phyloP scores from a whole-genome alignment of 345 rosid species.

The Sisymbrium altissimum region DNA sequence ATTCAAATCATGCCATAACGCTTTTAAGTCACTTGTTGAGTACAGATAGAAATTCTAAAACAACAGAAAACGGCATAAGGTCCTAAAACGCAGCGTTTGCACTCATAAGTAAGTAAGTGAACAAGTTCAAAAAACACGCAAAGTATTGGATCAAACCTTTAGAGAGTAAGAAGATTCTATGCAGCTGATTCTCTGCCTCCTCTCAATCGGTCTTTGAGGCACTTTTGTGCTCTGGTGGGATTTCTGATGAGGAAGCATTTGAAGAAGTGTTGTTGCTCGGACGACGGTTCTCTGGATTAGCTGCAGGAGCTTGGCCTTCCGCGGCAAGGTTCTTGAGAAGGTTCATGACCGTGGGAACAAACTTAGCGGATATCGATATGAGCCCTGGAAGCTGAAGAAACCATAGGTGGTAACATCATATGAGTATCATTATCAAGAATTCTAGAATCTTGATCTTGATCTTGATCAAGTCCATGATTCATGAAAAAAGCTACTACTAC shows the following conservation, averaged over 20 bases:
- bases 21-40: not conserved
- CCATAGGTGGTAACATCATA: not conserved
- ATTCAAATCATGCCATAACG: conserved; percentile 11
- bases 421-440: not conserved
- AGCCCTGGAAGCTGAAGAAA: conserved; percentile 79
- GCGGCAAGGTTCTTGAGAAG: conserved; percentile 75
- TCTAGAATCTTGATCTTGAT: not conserved
- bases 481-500: not conserved
- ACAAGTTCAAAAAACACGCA: not conserved
- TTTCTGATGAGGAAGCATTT: conserved; percentile 25
- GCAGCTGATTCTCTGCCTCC: not conserved
- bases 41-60: not conserved
- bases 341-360: conserved; percentile 90
- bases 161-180: not conserved
- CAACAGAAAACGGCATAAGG: not conserved
- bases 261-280: conserved; percentile 20
- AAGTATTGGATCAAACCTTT: conserved; percentile 1
- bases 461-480: not conserved
- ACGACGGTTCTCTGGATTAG: conserved; percentile 32
- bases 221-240: conserved; percentile 41
- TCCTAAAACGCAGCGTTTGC: conserved; percentile 15
- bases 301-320: conserved; percentile 55
- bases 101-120: not conserved
- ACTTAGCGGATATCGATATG: conserved; percentile 71
- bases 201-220: conserved; percentile 51